Conservation (phyloP, 352 stramenopile genomes). For the Globisporangium cystogenes region DNA sequence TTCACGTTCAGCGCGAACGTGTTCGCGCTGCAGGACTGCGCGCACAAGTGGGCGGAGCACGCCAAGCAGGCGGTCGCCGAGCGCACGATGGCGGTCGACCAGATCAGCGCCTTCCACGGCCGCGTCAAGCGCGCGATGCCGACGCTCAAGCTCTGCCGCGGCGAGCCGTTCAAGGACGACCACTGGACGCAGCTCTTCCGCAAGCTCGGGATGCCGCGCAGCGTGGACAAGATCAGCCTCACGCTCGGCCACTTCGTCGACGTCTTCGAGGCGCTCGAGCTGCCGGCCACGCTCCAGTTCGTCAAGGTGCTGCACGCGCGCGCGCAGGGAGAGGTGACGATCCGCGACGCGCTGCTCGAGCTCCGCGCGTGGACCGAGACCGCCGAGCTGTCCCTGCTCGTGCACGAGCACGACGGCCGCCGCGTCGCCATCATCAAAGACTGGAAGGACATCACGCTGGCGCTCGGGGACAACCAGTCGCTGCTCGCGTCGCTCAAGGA, state of each 20-base stretch:
- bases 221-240: constrained; percentile 85
- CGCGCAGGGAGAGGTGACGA: constrained; percentile 92
- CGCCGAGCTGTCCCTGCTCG: constrained; percentile 82
- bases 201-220: constrained; percentile 86
- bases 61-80: constrained; percentile 66
- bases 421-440: constrained; percentile 92
- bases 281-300: constrained; percentile 86
- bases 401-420: constrained; percentile 79
- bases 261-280: constrained; percentile 65
- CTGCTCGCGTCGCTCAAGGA: constrained; percentile 93
- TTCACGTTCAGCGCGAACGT: constrained; percentile 92
- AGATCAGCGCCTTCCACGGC: constrained; percentile 74
- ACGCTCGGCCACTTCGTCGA: constrained; percentile 91
- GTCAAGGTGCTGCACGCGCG: constrained; percentile 90
- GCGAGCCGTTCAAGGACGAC: constrained; percentile 95
- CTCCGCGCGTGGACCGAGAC: constrained; percentile 91
- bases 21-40: constrained; percentile 91
- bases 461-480: constrained; percentile 94
- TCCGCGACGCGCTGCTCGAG: constrained; percentile 93
- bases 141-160: constrained; percentile 91
- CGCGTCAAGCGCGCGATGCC: constrained; percentile 88
- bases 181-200: constrained; percentile 93
- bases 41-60: constrained; percentile 84
- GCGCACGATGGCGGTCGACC: constrained; percentile 60
- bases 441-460: constrained; percentile 94